phyloP scores from a whole-genome alignment of 345 rosid species.

The Mallotus nudiflorus region DNA sequence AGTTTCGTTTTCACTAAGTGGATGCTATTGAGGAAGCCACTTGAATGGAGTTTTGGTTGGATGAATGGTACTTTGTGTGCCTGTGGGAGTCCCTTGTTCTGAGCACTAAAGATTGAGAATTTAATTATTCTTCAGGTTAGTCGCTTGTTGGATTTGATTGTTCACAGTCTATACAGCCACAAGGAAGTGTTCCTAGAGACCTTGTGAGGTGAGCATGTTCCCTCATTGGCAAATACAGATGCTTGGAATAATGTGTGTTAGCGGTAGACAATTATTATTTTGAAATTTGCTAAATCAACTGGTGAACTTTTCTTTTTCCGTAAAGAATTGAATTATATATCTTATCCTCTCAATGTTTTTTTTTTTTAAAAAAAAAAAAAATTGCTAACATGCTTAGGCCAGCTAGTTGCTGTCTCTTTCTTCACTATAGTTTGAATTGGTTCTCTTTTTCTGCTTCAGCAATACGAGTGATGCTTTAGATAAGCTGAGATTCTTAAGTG shows the following conservation, averaged over 20 bases:
- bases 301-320: no score
- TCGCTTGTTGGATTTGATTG: conserved; percentile 78
- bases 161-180: conserved; percentile 79
- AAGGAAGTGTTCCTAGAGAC: conserved; percentile 84
- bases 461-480: conserved; percentile 99
- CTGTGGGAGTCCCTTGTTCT: not conserved
- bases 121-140: conserved; percentile 74
- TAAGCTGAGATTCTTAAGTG: conserved; percentile 91
- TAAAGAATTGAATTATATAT: not conserved
- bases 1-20: no score
- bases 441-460: conserved; percentile 44
- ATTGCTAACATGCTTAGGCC: not conserved
- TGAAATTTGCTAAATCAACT: no score
- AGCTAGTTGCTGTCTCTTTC: not conserved
- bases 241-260: no score
- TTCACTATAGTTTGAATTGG: conserved; percentile 5
- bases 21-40: not conserved
- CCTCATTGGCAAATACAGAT: not conserved
- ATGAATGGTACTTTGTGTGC: not conserved
- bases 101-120: conserved; percentile 12
- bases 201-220: conserved; percentile 72
- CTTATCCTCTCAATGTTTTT: not conserved
- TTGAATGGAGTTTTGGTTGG: not conserved
- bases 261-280: not conserved
- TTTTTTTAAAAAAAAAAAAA: no score